Conservation (phyloP, 2,329 filamentous ascomycete genomes). For the Diaporthe aspalathi region DNA sequence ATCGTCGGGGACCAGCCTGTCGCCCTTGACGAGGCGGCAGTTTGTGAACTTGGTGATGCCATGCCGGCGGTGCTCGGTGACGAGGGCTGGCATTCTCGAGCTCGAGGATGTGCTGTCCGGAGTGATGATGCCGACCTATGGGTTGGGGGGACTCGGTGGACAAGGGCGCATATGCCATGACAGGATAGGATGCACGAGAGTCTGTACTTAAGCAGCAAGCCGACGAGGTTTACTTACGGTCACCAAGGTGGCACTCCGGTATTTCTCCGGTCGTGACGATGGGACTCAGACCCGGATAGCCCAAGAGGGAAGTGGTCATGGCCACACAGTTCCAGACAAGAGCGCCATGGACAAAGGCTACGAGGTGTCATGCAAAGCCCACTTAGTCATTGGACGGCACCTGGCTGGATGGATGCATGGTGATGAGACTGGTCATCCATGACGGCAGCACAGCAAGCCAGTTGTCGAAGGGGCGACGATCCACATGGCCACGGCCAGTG, state of each 20-base stretch:
- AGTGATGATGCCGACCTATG: background rate
- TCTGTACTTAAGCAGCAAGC: conserved; percentile 34
- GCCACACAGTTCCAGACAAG: conserved; percentile 3
- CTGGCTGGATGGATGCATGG: conserved; percentile 28
- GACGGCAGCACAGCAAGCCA: conserved; percentile 40
- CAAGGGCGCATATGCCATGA: background rate
- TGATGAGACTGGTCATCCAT: conserved; percentile 32
- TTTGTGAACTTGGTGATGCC: conserved; percentile 90
- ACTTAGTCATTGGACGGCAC: conserved; percentile 28
- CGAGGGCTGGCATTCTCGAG: conserved; percentile 61
- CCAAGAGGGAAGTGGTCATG: conserved; percentile 3
- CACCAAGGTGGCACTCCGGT: conserved; percentile 14
- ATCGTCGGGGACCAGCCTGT: conserved; percentile 77
- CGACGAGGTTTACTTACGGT: background rate
- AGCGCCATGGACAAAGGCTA: conserved; percentile 27
- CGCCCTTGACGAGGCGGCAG: conserved; percentile 79
- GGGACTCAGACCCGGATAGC: conserved; percentile 17
- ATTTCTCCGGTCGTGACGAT: conserved; percentile 20
- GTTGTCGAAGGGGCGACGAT: conserved; percentile 20
- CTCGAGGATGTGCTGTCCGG: conserved; percentile 40
- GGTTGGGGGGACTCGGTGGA: conserved; percentile 31
- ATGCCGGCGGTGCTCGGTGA: conserved; percentile 53
- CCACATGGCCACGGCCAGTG: conserved; percentile 34
- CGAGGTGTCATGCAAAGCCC: background rate
- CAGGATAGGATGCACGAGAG: conserved; percentile 6